Evolutionary conservation across 208 protist species (phyloP).

Genomic region (Phytomonas francai): DNA sequence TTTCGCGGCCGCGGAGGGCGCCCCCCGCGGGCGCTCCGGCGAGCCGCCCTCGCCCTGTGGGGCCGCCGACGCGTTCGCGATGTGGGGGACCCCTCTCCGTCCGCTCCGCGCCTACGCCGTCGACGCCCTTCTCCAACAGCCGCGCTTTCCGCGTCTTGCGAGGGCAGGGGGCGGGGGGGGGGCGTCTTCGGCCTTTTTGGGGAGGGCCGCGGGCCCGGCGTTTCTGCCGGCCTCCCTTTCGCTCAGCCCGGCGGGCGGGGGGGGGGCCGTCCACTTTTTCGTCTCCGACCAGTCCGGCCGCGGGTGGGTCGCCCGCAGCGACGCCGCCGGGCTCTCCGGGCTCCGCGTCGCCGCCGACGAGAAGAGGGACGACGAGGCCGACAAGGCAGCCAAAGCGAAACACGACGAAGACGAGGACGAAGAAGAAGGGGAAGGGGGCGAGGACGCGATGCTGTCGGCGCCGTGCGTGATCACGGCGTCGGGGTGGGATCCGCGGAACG

Average conservation of each 20-base stretch:
- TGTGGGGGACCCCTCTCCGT: no score
- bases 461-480: constrained; percentile 29
- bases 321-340: constrained; percentile 12
- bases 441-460: not conserved
- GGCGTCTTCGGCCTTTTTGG: no score
- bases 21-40: no score
- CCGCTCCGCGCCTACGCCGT: no score
- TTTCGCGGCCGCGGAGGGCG: not conserved
- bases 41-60: no score
- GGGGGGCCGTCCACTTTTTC: constrained; percentile 35
- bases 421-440: constrained; percentile 9
- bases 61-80: no score
- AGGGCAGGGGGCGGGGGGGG: no score
- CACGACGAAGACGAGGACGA: not conserved
- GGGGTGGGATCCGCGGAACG: constrained; percentile 54
- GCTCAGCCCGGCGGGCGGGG: constrained; percentile 36
- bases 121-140: constrained; percentile 11
- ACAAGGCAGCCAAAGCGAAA: constrained; percentile 2
- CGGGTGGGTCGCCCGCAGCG: constrained; percentile 24
- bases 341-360: constrained; percentile 13
- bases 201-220: not conserved
- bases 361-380: constrained; percentile 5
- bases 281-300: constrained; percentile 12
- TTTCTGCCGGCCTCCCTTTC: constrained; percentile 37
- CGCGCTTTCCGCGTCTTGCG: no score